Conservation (phyloP, 805 yeast species). For the Lipomyces lipofer region DNA sequence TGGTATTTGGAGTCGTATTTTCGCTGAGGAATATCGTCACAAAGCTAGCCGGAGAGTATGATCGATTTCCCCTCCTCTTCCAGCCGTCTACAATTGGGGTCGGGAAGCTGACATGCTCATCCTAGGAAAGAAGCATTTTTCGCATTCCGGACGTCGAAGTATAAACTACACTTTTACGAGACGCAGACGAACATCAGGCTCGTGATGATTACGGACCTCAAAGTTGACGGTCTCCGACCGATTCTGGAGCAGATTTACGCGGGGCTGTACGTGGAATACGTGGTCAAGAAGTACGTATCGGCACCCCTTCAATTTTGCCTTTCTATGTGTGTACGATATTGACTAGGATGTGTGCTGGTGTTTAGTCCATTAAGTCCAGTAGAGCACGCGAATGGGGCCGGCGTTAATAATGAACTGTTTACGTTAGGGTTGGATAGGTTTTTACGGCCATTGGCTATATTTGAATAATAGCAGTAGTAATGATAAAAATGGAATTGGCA, state of each 20-base stretch:
- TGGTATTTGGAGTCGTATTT: constrained; percentile 80
- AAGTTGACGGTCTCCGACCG: constrained; percentile 54
- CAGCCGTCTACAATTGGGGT: neutral
- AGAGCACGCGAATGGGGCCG: constrained; percentile 55
- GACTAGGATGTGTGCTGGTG: constrained; percentile 1
- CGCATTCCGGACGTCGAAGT: constrained; percentile 58
- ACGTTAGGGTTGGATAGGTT: constrained; percentile 56
- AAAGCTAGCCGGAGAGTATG: constrained; percentile 47
- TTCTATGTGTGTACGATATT: too few species aligned
- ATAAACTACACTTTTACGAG: constrained; percentile 77
- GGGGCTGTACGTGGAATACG: constrained; percentile 56
- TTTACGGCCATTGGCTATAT: constrained; percentile 34
- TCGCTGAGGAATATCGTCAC: constrained; percentile 75
- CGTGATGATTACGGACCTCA: constrained; percentile 68
- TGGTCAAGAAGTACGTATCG: constrained; percentile 54
- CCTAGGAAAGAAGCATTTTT: constrained; percentile 42
- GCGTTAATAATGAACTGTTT: constrained; percentile 59
- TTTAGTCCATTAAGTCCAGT: constrained; percentile 52
- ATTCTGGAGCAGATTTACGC: constrained; percentile 62
- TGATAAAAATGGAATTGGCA: too few species aligned
- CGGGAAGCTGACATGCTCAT: neutral
- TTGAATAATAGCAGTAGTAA: constrained; percentile 24
- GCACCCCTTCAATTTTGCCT: too few species aligned
- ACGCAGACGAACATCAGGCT: constrained; percentile 78
- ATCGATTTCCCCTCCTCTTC: constrained; percentile 16